Evolutionary conservation across 129 eudicot genomes (phyloP).

Genomic region (Pulicaria dysenterica): DNA sequence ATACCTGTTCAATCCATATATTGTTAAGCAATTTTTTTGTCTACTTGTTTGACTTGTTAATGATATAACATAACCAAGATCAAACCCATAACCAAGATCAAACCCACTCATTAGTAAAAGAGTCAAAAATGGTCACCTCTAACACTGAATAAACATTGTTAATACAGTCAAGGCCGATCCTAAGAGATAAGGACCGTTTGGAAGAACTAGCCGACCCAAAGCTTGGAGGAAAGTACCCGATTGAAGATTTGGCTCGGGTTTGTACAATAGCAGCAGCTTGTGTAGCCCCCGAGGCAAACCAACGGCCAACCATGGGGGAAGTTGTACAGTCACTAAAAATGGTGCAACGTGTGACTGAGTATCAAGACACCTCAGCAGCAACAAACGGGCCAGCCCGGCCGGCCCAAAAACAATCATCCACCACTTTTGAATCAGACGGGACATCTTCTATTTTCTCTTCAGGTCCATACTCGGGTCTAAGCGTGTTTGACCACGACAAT

Average conservation of each 20-base stretch:
- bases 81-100: not conserved
- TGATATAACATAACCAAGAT: not conserved
- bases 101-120: not conserved
- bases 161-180: conserved; percentile 80
- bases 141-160: conserved; percentile 15
- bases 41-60: not conserved
- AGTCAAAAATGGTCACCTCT: not conserved
- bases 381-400: conserved; percentile 40
- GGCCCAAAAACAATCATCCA: conserved; percentile 75
- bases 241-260: conserved; percentile 82
- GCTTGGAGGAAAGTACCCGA: conserved; percentile 79
- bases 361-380: conserved; percentile 57
- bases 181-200: conserved; percentile 88
- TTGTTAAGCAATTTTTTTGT: not conserved
- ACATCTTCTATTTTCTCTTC: conserved; percentile 94
- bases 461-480: conserved; percentile 91
- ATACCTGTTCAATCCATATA: not conserved
- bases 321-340: conserved; percentile 97
- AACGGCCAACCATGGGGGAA: conserved; percentile 98
- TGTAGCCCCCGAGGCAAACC: conserved; percentile 90
- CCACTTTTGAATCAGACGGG: conserved; percentile 90
- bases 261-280: conserved; percentile 99
- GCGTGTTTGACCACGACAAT: conserved; percentile 82
- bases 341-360: conserved; percentile 85
- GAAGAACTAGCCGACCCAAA: conserved; percentile 87